Conservation (phyloP, 306 rosid species). For the Quercus engelmannii region DNA sequence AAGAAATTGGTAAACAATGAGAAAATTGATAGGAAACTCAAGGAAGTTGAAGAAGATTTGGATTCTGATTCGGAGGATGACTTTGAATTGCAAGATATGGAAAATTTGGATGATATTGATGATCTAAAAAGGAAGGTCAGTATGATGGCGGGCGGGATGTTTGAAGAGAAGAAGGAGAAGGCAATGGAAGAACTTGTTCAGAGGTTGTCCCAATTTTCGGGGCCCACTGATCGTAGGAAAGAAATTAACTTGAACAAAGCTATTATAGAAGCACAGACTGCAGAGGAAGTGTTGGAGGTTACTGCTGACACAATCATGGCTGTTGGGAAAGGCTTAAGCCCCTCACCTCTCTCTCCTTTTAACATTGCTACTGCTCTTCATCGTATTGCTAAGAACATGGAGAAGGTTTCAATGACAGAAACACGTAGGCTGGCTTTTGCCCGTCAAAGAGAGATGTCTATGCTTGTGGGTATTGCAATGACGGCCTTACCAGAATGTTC, state of each 20-base stretch:
- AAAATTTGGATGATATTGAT: conserved; percentile 21
- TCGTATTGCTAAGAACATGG: conserved; percentile 94
- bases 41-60: conserved; percentile 33
- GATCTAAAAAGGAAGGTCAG: conserved; percentile 51
- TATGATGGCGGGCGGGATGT: conserved; percentile 56
- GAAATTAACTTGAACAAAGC: conserved; percentile 73
- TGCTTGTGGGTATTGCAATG: conserved; percentile 89
- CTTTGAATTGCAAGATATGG: conserved; percentile 14
- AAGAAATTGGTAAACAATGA: conserved; percentile 38
- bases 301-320: conserved; percentile 66
- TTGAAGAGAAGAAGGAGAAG: conserved; percentile 56
- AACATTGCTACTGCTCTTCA: conserved; percentile 93
- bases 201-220: conserved; percentile 71
- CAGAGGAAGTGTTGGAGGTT: conserved; percentile 77
- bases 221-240: conserved; percentile 74
- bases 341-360: conserved; percentile 87
- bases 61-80: conserved; percentile 44
- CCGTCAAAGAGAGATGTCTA: conserved; percentile 86
- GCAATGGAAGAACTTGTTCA: conserved; percentile 54
- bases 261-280: conserved; percentile 75
- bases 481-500: conserved; percentile 80
- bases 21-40: conserved; percentile 37
- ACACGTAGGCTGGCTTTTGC: conserved; percentile 80
- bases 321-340: conserved; percentile 83
- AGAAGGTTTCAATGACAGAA: conserved; percentile 62